A percentile compares a stretch with the other conserved stretches of the same genome.
phyloP scores from a whole-genome alignment of 306 rosid genomes.

The Quercus ilex region DNA sequence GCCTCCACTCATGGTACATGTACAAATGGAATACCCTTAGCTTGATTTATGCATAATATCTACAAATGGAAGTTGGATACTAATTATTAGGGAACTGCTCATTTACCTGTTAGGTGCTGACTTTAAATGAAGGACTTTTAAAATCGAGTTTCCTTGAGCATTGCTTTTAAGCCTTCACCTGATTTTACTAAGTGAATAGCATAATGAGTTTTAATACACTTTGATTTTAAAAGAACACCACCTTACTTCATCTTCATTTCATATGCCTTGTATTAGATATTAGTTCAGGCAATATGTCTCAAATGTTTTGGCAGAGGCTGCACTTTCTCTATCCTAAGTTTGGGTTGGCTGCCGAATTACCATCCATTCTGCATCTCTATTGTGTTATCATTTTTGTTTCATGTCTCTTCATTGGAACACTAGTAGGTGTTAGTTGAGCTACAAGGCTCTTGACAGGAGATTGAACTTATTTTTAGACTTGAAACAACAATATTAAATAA shows the following conservation, averaged over 20 bases:
- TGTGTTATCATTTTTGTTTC: no score
- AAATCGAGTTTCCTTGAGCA: background rate
- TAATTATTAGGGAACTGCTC: background rate
- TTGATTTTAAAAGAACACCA: background rate
- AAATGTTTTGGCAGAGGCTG: background rate
- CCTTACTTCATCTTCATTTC: background rate
- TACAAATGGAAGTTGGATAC: background rate
- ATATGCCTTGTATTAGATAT: background rate
- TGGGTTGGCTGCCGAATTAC: background rate
- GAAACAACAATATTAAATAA: no score
- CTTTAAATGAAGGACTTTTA: background rate
- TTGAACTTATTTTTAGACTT: no score
- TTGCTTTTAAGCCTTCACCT: background rate
- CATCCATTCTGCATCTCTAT: background rate
- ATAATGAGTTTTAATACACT: background rate
- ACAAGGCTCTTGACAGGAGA: no score
- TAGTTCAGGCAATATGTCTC: background rate
- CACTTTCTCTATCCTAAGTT: background rate
- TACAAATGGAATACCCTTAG: background rate
- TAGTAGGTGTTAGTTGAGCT: no score
- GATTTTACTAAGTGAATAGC: background rate
- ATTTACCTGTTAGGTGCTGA: background rate
- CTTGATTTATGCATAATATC: background rate
- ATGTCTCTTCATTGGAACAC: no score
- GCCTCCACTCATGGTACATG: background rate